Evolutionary conservation across 352 stramenopile genomes (phyloP), one percentile per base, ranked within the genome.

Genomic region (Phytophthora sojae): DNA sequence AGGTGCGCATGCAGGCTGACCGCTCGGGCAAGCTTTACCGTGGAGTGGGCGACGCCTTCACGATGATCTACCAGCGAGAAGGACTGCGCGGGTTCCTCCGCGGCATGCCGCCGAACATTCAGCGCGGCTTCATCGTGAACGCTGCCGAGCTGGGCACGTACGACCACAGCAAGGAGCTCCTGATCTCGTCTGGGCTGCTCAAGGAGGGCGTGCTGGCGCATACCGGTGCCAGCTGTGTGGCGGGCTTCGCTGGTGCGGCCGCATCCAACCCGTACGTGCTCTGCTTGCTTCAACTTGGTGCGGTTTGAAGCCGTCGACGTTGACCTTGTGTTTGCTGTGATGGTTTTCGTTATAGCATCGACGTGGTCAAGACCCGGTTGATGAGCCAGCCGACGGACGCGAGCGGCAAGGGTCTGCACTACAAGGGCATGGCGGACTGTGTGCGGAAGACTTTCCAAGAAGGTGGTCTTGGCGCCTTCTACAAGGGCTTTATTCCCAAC

Each of bases 401-500:
- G 2, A 67, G 49, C 29, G 85, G 84, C 45, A 80, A 79, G 19
- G 86, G 85, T 7, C 79, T 79, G 19, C 64, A 89, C 57, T 94
- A 94, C 74, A 77, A 72, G 56, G 84, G 89, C 57, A 90, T 96
- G 79, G 65, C 75, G 17, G 86, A 95, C 60, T 96, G 89, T 49
- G 71, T 86, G 39, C 78, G 74, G 53, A 79, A 92, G 50, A 95
- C 86, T 1, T 89, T 91, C 70, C 75, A 80, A 12, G 84, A 92
- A 30, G 86, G 87, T n/a, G 88, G 89, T 14, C 30, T 72, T 9
- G 54, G 73, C 39, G 87, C 88, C 6, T 93, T 96, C 51, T 96
- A 96, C 81, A 95, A 91, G 59, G 89, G 89, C 14, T 96, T 97
- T 59, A 82, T 92, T 23, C 89, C 90, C 7, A 95, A 96, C 79